Conservation (phyloP, 805 yeast species). For the Kodamaea restingae region DNA sequence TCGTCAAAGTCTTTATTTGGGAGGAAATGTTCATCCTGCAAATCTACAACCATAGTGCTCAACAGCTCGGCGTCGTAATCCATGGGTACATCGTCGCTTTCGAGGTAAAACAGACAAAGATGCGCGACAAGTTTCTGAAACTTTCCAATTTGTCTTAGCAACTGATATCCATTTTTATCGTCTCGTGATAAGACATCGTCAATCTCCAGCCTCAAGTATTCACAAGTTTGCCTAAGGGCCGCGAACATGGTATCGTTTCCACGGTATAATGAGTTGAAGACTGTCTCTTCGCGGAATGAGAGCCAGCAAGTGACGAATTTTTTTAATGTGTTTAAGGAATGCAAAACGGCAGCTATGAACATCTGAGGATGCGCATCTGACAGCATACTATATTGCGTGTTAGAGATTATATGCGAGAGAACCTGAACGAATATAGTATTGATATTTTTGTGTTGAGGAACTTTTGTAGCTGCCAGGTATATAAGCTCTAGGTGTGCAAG, state of each 20-base stretch:
- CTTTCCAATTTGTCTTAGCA: neutral
- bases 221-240: slow-evolving; percentile 12
- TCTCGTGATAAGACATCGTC: too few species aligned
- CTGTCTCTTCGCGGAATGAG: slow-evolving; percentile 13
- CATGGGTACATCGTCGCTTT: neutral
- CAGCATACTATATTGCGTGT: neutral
- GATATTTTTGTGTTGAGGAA: slow-evolving; percentile 18
- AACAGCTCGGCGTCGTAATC: neutral
- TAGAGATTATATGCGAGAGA: slow-evolving; percentile 14
- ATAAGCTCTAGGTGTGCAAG: slow-evolving; percentile 7
- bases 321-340: neutral
- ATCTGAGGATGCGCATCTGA: neutral
- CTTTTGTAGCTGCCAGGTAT: slow-evolving; percentile 10
- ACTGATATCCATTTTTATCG: neutral
- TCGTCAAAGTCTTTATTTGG: slow-evolving; percentile 8
- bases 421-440: slow-evolving; percentile 18
- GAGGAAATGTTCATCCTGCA: slow-evolving; percentile 1
- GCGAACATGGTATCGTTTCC: slow-evolving; percentile 28
- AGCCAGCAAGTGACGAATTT: slow-evolving; percentile 16
- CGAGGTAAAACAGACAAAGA: neutral
- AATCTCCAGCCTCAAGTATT: slow-evolving; percentile 7
- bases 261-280: slow-evolving; percentile 23
- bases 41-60: slow-evolving; percentile 1
- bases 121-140: neutral
- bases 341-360: neutral